Base-by-base conservation (phyloP, 768 basidiomycete species). In the Pisolithus orientalis region DNA sequence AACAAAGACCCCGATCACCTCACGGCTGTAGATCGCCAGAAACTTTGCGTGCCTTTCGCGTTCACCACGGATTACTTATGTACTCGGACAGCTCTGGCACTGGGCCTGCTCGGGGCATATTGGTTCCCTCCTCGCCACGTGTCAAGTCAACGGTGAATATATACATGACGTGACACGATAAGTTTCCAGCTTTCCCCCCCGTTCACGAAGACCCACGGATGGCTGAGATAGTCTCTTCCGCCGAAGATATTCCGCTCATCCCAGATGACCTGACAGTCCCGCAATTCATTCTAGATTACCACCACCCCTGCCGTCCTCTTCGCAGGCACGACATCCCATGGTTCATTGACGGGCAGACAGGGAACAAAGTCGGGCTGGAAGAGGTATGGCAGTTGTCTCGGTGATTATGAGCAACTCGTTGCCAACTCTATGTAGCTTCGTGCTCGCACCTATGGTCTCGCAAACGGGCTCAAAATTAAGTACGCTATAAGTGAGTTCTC, bases 211-310 rank as follows among this genome's bases (percentile, higher is more conserved):
- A 42, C 9, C 24, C 29, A 11, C 6, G 42, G 21, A 63, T 65
- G 60, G 38, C 61, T 32, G 64, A 70, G 50, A 62, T 67, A 57
- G 55, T 56, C 25, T n/a, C 63, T 57, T 7, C 50, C 56, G 39
- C 50, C 67, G 11, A 59, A 76, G 44, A 70, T 70, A 47, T 42
- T 42, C 40, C 17, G 17, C 57, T 59, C 38, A 79, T 84, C 49
- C 84, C 84, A 14, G 83, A 86, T 58, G 64, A 85, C 65, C 66
- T 86, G 39, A 79, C 78, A 21, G 71, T 87, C 8, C 78, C 84
- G 6, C 85, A 87, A 64, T 87, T 87, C 62, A 72, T 87, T 43
- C 72, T 87, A 16, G 76, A 80, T 49, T 63, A 61, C 24, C 62
- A 67, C 24, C 70, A 77, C 40, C 65, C 72, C 7, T 48, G 71